Evolutionary conservation across 768 basidiomycete genomes (phyloP).

Genomic region (Xerocomus potaroensis): DNA sequence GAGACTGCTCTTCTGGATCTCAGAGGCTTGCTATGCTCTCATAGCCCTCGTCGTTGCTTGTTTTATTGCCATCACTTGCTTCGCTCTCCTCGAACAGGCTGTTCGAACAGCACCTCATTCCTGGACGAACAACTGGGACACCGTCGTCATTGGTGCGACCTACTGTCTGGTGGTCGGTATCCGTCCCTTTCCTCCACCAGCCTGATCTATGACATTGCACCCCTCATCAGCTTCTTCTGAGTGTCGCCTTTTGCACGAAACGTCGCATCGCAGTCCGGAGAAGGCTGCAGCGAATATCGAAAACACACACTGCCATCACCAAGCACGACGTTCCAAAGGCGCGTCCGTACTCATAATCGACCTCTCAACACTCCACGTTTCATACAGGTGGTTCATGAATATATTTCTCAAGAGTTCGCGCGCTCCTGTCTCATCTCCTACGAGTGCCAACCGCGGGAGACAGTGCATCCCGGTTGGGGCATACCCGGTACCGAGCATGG

Average conservation of each 20-base stretch:
- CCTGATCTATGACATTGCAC: constrained; percentile 1
- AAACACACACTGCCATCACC: constrained; percentile 48
- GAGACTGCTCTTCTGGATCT: constrained; percentile 46
- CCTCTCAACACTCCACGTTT: constrained; percentile 1
- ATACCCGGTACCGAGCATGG: constrained; percentile 59
- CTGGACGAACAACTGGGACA: constrained; percentile 64
- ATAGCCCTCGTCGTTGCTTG: constrained; percentile 48
- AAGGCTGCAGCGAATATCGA: constrained; percentile 65
- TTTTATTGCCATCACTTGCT: constrained; percentile 58
- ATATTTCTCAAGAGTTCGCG: constrained; percentile 71
- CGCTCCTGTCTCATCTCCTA: constrained; percentile 68
- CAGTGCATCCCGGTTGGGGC: constrained; percentile 72
- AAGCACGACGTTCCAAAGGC: constrained; percentile 61
- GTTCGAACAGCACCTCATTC: constrained; percentile 58
- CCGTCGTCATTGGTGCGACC: constrained; percentile 62
- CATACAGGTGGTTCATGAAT: constrained; percentile 56
- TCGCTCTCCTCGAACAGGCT: constrained; percentile 66
- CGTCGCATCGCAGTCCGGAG: constrained; percentile 63
- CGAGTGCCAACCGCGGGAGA: constrained; percentile 65
- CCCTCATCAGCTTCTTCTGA: constrained; percentile 46
- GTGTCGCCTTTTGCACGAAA: constrained; percentile 61
- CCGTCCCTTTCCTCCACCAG: background rate
- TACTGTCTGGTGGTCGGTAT: constrained; percentile 65
- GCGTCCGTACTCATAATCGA: background rate
- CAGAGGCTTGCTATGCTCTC: constrained; percentile 49